These are phyloP conservation scores for Boletus rex-veris DNA, from an alignment of 768 basidiomycete species.

Conservation along the genomic window DNA sequence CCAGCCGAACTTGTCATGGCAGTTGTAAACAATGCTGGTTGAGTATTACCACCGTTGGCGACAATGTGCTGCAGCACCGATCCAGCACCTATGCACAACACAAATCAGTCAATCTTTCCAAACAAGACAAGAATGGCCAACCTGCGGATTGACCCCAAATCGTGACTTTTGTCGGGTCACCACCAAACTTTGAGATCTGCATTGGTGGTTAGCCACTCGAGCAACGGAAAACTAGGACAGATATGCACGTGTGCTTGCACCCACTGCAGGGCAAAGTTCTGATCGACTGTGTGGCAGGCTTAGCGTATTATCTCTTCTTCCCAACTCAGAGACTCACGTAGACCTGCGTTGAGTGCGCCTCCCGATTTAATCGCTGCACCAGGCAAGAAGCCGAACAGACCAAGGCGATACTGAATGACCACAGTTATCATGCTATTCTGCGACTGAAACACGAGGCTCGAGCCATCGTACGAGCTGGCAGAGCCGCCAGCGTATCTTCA, in stretches of 20 bases:
- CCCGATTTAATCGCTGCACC: constrained; percentile 21
- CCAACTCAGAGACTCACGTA: neutral
- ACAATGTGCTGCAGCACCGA: constrained; percentile 50
- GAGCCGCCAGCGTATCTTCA: constrained; percentile 21
- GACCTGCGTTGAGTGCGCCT: neutral
- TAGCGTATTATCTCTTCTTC: neutral
- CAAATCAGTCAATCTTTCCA: neutral
- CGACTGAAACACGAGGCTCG: constrained; percentile 26
- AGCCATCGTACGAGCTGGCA: constrained; percentile 16
- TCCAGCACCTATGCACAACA: constrained; percentile 36
- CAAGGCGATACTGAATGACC: constrained; percentile 34
- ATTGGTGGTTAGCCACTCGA: neutral
- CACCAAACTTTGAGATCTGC: constrained; percentile 33
- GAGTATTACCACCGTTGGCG: constrained; percentile 44
- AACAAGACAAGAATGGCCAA: neutral
- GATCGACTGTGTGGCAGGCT: constrained; percentile 28
- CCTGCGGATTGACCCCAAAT: constrained; percentile 35
- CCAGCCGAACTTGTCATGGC: constrained; percentile 46
- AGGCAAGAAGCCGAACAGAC: constrained; percentile 43
- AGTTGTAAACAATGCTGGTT: constrained; percentile 42
- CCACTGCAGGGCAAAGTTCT: constrained; percentile 34
- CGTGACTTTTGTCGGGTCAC: constrained; percentile 29
- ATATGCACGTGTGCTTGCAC: constrained; percentile 31
- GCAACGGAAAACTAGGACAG: neutral
- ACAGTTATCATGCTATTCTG: constrained; percentile 25